These are phyloP conservation scores for Fagus sylvatica DNA, from an alignment of 306 rosid species.

Conservation along the genomic window DNA sequence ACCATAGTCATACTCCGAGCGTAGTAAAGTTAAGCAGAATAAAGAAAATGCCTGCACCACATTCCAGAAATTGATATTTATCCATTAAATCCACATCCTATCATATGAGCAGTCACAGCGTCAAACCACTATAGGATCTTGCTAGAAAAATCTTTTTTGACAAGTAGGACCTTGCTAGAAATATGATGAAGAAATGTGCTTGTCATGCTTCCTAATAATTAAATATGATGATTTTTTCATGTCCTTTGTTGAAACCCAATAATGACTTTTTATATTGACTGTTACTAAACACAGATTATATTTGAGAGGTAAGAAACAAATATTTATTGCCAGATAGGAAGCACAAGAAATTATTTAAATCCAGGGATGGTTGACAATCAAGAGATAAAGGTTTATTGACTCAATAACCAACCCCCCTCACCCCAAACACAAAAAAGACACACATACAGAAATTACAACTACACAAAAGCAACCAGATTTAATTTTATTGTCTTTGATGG, in stretches of 20 bases:
- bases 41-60: slow-evolving; percentile 49
- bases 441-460: too few relatives aligned
- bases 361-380: background rate
- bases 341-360: background rate
- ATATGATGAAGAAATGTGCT: background rate
- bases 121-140: background rate
- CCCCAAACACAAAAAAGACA: too few relatives aligned
- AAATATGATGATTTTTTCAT: background rate
- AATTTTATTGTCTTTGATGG: background rate
- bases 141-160: too few relatives aligned
- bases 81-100: slow-evolving; percentile 15
- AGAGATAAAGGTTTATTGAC: background rate
- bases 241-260: background rate
- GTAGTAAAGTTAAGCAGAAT: slow-evolving; percentile 44
- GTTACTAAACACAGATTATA: background rate
- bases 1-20: slow-evolving; percentile 25
- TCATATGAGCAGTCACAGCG: background rate
- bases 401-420: background rate
- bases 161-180: background rate
- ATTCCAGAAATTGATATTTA: slow-evolving; percentile 21
- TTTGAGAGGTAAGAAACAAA: background rate
- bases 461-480: too few relatives aligned
- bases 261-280: background rate
- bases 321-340: background rate
- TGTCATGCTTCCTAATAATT: background rate